Base-by-base conservation (phyloP, 192 early-diverging fungal species). In the Rhizophlyctis rosea region DNA sequence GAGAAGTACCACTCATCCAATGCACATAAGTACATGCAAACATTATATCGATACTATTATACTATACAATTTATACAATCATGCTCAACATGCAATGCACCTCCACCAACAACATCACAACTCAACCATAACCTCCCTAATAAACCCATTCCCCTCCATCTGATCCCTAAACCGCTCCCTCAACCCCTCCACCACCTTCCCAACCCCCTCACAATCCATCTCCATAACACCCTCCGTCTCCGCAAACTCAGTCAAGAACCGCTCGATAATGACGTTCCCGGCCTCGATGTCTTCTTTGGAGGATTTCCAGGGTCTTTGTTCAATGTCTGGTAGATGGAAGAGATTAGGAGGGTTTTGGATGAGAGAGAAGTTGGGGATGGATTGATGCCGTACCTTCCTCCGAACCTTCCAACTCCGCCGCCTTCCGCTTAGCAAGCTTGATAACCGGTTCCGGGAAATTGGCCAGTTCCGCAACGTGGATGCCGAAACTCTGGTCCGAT, bases 401-500 rank as follows among this genome's bases (percentile, higher is more conserved):
- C 1, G 79, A 81, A 74, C 90, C 87, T 72, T 96, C 95, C 18
- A 96, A 70, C 76, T 96, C 92, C 25, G 84, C 80, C 7, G 87
- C 92, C 71, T 96, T 98, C 9, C 86, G 74, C 64, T 88, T 92
- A 21, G 95, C 91, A 39, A 98, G 74, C 44, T 81, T 65, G 2
- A 98, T 87, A 13, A 95, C 89, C 0, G 81, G 75, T 7, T 85
- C 78, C 0, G 96, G 94, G 58, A 98, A 97, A 59, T 88, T 85
- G 2, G 94, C 94, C 62, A 98, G 64, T 66, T 94, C 90, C 0
- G 96, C 96, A 23, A 98, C 96, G 69, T 98, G 94, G 57, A 98
- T 98, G 47, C 96, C 96, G 80, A 97, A 98, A 61, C 91, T 94
- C 69, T 98, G 91, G 70, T 97, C 94, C 67, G 93, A 95, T 0